phyloP scores from a whole-genome alignment of 2,329 filamentous ascomycete genomes.

The Xylogone sp. region DNA sequence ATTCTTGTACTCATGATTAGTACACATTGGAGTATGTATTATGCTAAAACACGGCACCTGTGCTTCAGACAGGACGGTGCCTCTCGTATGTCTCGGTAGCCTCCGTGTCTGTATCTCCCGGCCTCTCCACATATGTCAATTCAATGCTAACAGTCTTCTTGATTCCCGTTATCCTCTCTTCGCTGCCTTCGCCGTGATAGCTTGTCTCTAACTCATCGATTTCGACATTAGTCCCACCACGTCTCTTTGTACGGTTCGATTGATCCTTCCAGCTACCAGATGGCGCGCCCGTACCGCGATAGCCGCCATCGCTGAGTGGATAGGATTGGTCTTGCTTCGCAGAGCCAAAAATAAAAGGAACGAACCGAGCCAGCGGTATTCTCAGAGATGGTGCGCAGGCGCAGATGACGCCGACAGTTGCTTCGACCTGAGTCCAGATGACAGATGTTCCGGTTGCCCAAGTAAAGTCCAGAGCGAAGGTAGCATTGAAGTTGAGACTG shows the following conservation, averaged over 20 bases:
- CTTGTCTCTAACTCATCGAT: not conserved
- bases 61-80: not conserved
- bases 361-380: constrained; percentile 4
- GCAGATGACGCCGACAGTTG: constrained; percentile 12
- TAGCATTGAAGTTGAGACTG: constrained; percentile 7
- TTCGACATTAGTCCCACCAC: not conserved
- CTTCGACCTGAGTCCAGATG: constrained; percentile 14
- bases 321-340: constrained; percentile 1
- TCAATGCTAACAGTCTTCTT: constrained; percentile 4
- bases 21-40: no score
- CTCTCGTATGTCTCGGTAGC: not conserved
- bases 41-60: no score
- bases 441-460: constrained; percentile 8
- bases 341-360: constrained; percentile 1
- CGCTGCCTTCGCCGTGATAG: constrained; percentile 4
- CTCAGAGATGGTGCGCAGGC: constrained; percentile 11
- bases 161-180: constrained; percentile 12
- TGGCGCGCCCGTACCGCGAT: not conserved
- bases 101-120: not conserved
- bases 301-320: not conserved
- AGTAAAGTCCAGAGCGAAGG: constrained; percentile 3
- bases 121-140: not conserved
- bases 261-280: not conserved
- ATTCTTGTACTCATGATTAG: no score
- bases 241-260: not conserved